phyloP scores from a whole-genome alignment of 2,329 filamentous ascomycete genomes.

The Sporothrix euskadiensis region DNA sequence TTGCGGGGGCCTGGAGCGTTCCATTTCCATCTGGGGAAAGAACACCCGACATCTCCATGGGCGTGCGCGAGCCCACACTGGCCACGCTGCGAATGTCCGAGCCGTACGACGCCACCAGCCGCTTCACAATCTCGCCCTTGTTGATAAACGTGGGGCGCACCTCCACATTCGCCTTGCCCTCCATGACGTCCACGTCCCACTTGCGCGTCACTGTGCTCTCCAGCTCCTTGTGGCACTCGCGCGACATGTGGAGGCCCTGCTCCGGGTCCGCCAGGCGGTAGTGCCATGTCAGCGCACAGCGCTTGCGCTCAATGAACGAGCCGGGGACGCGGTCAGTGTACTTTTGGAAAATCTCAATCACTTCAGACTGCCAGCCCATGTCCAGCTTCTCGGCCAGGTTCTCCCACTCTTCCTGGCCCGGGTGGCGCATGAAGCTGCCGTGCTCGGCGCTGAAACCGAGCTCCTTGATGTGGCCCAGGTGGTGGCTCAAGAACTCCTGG shows the following conservation, averaged over 20 bases:
- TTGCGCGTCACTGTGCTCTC: conserved; percentile 72
- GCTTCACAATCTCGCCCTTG: conserved; percentile 92
- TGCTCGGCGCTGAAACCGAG: conserved; percentile 97
- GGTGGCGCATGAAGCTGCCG: conserved; percentile 88
- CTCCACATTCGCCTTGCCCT: conserved; percentile 93
- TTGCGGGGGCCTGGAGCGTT: conserved; percentile 36
- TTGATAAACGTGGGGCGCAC: conserved; percentile 97
- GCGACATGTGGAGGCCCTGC: conserved; percentile 75
- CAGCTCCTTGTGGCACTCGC: conserved; percentile 78
- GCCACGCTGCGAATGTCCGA: conserved; percentile 41
- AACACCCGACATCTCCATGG: conserved; percentile 10
- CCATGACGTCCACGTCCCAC: conserved; percentile 95
- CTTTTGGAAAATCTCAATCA: conserved; percentile 79
- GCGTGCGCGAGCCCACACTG: conserved; percentile 34
- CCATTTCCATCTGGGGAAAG: background rate
- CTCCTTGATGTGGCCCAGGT: conserved; percentile 85
- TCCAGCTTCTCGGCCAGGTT: conserved; percentile 84
- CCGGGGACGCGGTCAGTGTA: conserved; percentile 86
- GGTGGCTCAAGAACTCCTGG: conserved; percentile 84
- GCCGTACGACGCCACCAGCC: conserved; percentile 73
- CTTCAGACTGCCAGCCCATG: conserved; percentile 90
- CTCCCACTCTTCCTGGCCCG: conserved; percentile 75
- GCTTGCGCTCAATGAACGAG: conserved; percentile 91
- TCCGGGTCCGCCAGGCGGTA: conserved; percentile 90
- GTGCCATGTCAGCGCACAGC: conserved; percentile 94